phyloP scores from a whole-genome alignment of 176 grass and related monocot genomes.

The Eragrostis curvula region DNA sequence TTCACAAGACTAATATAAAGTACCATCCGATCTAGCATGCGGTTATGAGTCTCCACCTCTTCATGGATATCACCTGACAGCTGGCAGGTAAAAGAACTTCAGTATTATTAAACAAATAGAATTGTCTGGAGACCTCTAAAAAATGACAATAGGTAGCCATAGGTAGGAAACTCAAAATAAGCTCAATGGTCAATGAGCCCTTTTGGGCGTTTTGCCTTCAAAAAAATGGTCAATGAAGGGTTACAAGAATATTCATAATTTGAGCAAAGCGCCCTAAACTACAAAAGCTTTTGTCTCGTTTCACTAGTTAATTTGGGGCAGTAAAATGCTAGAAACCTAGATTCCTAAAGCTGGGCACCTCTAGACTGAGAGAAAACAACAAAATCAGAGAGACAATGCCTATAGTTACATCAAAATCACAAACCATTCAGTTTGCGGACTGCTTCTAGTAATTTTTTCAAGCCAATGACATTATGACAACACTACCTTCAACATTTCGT shows the following conservation, averaged over 20 bases:
- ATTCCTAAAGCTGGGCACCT: neutral
- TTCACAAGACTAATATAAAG: neutral
- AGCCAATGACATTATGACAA: neutral
- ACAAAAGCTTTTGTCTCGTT: neutral
- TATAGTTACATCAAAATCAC: neutral
- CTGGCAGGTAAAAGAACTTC: slow-evolving; percentile 50
- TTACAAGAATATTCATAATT: neutral
- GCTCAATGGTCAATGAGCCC: no score
- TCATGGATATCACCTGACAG: slow-evolving; percentile 95
- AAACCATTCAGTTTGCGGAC: neutral
- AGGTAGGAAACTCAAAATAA: slow-evolving; percentile 3
- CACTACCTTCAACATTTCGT: slow-evolving; percentile 4
- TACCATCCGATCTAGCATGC: slow-evolving; percentile 90
- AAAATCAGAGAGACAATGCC: neutral
- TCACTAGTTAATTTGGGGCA: neutral
- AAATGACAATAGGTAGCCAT: neutral
- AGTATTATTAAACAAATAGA: slow-evolving; percentile 6
- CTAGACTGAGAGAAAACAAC: neutral
- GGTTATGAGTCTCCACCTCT: slow-evolving; percentile 89
- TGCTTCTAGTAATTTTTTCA: neutral
- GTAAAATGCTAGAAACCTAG: neutral
- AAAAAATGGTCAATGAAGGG: slow-evolving; percentile 3
- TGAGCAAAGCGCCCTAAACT: slow-evolving; percentile 21
- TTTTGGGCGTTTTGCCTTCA: no score
- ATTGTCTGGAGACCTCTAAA: neutral